Percentiles rank a stretch among this genome's conserved stretches.
Evolutionary conservation across 2,329 filamentous ascomycete species (phyloP).

Genomic region (Teratosphaeria destructans): DNA sequence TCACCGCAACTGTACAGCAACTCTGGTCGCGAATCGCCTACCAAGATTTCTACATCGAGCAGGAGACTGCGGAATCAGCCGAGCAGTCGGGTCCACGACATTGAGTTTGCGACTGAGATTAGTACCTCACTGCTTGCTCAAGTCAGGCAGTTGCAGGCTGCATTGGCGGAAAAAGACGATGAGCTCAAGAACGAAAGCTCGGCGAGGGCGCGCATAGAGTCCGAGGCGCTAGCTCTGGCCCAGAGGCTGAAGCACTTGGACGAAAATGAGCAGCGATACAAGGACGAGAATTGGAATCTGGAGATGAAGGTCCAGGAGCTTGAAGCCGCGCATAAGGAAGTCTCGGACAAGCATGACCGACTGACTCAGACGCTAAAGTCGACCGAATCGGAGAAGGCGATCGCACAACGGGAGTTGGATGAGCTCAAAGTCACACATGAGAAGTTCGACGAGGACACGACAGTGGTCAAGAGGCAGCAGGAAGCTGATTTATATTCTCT

Average conservation of each 20-base stretch:
- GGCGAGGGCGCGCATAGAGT: conserved; percentile 70
- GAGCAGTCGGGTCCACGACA: conserved; percentile 79
- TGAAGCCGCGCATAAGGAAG: conserved; percentile 60
- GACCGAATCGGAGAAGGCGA: conserved; percentile 63
- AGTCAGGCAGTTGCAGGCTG: conserved; percentile 76
- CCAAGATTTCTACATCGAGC: conserved; percentile 69
- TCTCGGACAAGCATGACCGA: conserved; percentile 72
- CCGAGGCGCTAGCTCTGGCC: conserved; percentile 67
- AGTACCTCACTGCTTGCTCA: conserved; percentile 91
- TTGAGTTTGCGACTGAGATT: conserved; percentile 97
- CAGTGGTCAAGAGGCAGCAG: conserved; percentile 65
- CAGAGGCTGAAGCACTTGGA: conserved; percentile 75
- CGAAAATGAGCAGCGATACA: conserved; percentile 91
- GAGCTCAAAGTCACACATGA: conserved; percentile 73
- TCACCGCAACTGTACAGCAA: conserved; percentile 54
- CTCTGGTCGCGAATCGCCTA: conserved; percentile 74
- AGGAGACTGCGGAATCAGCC: conserved; percentile 86
- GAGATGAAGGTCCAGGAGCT: conserved; percentile 87
- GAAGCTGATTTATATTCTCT: conserved; percentile 80
- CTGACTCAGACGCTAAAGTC: conserved; percentile 62
- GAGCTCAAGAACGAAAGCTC: conserved; percentile 62
- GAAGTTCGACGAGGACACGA: conserved; percentile 72
- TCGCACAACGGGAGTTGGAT: conserved; percentile 76
- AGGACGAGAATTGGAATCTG: conserved; percentile 97
- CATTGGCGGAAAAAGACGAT: conserved; percentile 81